Evolutionary conservation across 495 filamentous ascomycete genomes (phyloP), one percentile per base, ranked within the genome.

Genomic region (Venustampulla echinocandica): DNA sequence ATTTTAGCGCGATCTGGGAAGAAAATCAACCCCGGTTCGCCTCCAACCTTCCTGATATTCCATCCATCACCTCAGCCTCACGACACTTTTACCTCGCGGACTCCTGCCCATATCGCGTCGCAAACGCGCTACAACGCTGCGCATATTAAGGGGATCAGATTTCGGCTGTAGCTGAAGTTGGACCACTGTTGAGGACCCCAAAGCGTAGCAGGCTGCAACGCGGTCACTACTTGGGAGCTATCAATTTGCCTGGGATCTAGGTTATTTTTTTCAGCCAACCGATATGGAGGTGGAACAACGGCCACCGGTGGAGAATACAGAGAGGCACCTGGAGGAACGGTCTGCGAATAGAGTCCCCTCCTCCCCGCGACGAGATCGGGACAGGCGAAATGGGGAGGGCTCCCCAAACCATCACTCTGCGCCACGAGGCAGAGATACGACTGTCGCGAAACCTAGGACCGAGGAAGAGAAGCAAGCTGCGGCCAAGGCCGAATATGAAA

Each of bases 401-500:
- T 19, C 44, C 11, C 23, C 34, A 23, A 36, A 38, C 22, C 19
- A 36, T 27, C 11, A 46, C 9, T 17, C 18, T 45, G 44, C 33
- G 59, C 57, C 70, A 70, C 55, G 75, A 82, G 42, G 63, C 65
- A 44, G 64, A 69, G 34, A 67, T 9, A 35, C 36, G 22, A 46
- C 38, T 27, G 47, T 50, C 18, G 47, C 34, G 6, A 46, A 32
- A 28, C n/a, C 15, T 13, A 72, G 80, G 57, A 88, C 82, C 2
- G 87, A 85, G 53, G 85, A 87, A 53, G 79, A 95, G 60, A 94
- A 94, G 64, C 84, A 77, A 44, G 71, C 65, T 14, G 67, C 84
- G 3, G 85, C 88, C 15, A 90, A 92, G 60, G 85, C 84, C 22
- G 90, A 95, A 64, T 95, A 93, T 58, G 82, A 95, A 48, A 92